phyloP scores from a whole-genome alignment of 805 yeast genomes.

The Ogataea neopini region DNA sequence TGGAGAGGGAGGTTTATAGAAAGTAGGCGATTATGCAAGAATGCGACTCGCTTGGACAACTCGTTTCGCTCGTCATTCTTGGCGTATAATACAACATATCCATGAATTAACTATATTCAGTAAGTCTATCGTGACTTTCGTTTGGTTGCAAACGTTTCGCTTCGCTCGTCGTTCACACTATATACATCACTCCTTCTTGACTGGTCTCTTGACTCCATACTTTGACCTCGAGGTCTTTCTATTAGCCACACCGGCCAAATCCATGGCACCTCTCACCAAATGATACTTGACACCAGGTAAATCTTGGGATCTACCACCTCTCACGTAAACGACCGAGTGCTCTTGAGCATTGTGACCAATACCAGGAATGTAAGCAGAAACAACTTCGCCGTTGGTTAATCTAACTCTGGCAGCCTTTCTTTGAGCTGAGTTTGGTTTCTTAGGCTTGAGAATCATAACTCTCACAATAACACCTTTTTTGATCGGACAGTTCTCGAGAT shows the following conservation, averaged over 20 bases:
- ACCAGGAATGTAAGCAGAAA: slow-evolving; percentile 95
- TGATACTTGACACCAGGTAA: slow-evolving; percentile 97
- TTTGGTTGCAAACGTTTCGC: not conserved
- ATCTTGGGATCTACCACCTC: slow-evolving; percentile 99
- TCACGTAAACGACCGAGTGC: slow-evolving; percentile 90
- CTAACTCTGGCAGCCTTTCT: slow-evolving; percentile 96
- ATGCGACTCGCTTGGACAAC: too few relatives aligned
- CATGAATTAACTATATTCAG: too few relatives aligned
- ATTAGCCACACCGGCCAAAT: slow-evolving; percentile 92
- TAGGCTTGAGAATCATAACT: slow-evolving; percentile 94
- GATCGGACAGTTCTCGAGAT: slow-evolving; percentile 79
- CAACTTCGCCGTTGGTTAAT: slow-evolving; percentile 82
- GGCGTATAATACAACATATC: too few relatives aligned
- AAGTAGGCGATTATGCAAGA: too few relatives aligned
- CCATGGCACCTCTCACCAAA: slow-evolving; percentile 89
- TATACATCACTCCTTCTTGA: slow-evolving; percentile 39
- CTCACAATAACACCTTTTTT: slow-evolving; percentile 91
- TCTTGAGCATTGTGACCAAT: slow-evolving; percentile 99
- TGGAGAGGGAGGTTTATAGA: slow-evolving; percentile 48
- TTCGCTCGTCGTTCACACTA: not conserved
- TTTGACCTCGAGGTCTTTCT: slow-evolving; percentile 87
- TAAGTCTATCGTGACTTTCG: too few relatives aligned
- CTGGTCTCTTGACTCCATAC: slow-evolving; percentile 90
- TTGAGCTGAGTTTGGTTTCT: slow-evolving; percentile 98
- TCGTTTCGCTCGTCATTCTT: not conserved